These are phyloP conservation scores for Agastache rugosa DNA, from an alignment of 257 asterid species.

Conservation along the genomic window DNA sequence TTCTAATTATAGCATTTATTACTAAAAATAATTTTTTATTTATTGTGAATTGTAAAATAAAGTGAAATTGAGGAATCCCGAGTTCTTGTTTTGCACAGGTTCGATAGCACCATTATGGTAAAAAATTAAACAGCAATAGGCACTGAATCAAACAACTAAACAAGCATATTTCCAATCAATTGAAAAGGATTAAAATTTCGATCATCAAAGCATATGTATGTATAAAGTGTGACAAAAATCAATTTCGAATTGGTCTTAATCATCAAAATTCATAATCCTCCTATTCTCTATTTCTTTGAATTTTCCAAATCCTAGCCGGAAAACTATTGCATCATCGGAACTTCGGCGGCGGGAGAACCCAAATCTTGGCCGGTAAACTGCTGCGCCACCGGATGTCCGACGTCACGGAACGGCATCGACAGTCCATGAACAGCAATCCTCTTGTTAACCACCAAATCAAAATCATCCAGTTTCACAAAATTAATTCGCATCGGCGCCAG, in stretches of 20 bases:
- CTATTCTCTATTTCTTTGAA: neutral
- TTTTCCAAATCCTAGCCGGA: neutral
- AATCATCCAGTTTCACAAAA: constrained; percentile 53
- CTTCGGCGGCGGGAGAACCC: neutral
- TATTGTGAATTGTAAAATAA: no score
- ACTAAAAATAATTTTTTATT: no score
- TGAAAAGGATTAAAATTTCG: neutral
- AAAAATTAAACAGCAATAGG: neutral
- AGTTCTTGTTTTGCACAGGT: neutral
- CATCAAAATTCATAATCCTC: neutral
- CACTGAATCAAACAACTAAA: neutral
- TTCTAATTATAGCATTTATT: no score
- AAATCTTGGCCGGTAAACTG: neutral
- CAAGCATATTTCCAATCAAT: neutral
- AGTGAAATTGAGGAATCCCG: no score
- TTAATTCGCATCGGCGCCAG: constrained; percentile 73
- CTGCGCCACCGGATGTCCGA: constrained; percentile 25
- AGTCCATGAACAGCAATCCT: constrained; percentile 78
- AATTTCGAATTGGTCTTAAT: neutral
- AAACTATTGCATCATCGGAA: constrained; percentile 6
- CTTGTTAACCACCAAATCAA: constrained; percentile 60
- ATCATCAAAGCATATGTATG: neutral
- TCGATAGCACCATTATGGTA: neutral
- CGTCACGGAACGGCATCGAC: constrained; percentile 55
- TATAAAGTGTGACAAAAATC: neutral